These are phyloP conservation scores for Lyophyllum semitale DNA, from an alignment of 768 basidiomycete species.

Conservation along the genomic window DNA sequence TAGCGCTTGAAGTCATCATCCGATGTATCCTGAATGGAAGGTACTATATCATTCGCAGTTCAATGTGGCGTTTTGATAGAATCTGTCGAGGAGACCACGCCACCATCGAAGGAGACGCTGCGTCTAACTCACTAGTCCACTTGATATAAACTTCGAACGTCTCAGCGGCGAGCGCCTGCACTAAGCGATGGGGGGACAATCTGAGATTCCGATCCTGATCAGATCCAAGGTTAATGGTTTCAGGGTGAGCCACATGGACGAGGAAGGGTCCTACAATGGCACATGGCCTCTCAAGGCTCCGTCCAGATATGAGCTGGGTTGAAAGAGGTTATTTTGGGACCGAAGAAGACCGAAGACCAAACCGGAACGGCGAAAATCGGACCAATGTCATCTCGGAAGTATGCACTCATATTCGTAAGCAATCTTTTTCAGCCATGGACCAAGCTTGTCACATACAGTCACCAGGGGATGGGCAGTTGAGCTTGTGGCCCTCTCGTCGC, in stretches of 20 bases:
- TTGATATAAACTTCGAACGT: too few species aligned
- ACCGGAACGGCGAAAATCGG: too few species aligned
- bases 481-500: too few species aligned
- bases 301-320: background rate
- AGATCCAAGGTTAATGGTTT: background rate
- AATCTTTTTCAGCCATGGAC: too few species aligned
- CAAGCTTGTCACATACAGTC: too few species aligned
- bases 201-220: constrained; percentile 5
- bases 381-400: too few species aligned
- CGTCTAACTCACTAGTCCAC: too few species aligned
- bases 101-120: background rate
- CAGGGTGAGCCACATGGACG: constrained; percentile 9
- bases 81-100: background rate
- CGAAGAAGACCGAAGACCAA: too few species aligned
- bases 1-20: background rate
- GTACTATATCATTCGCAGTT: background rate
- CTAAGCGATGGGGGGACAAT: background rate
- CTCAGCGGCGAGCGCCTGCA: background rate
- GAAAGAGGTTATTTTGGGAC: background rate
- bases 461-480: too few species aligned
- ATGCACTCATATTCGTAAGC: too few species aligned
- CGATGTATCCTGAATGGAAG: background rate
- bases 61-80: constrained; percentile 5
- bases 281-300: background rate
- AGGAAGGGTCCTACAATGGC: background rate